Base-by-base conservation (phyloP, 2,329 filamentous ascomycete species). In the Alternaria incomplexa region DNA sequence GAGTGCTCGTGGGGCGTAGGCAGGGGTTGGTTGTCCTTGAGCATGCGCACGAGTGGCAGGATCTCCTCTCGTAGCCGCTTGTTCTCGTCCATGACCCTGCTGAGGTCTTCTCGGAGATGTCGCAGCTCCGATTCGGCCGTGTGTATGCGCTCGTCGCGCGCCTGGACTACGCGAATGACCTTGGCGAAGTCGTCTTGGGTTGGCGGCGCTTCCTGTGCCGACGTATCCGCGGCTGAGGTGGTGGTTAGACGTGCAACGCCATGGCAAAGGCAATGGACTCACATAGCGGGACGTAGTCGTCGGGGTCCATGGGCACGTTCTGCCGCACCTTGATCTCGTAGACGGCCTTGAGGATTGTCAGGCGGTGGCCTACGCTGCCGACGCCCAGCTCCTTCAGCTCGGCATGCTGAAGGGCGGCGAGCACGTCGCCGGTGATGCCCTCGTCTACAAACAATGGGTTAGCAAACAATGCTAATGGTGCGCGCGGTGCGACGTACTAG, bases 241-340 rank as follows among this genome's bases (percentile, higher is more conserved):
- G 20, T 23, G 22, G 61, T 65, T 61, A 73, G 48, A 22, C 13
- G 28, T 28, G 30, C 30, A 56, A 45, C 13, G 56, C 9, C 13
- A 52, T 15, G 30, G 30, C 13, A 8, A 13, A 9, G 17, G n/a
- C 15, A 84, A 44, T 52, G 48, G 20, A 61, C 91, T 73, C 90
- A 97, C 94, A 96, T 54, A 96, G 85, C 40, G 96, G 96, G 55
- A 97, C 87, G 79, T 97, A 99, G 80, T 98, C 93, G 74, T 97
- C 95, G 65, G 91, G 90, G 77, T 98, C 95, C 72, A 97, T 88
- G 15, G 93, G 91, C 63, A 98, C 88, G 73, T 97, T 93, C 76
- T 97, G 94, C 68, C 93, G 93, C 79, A 95, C 91, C 83, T 99
- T 99, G 76, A 96, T 90, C 76, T 98, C 94, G 82, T 97, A 98